Evolutionary conservation across 2,329 filamentous ascomycete species (phyloP), one percentile per base, ranked within the genome.

Genomic region (Parastagonospora avenae): DNA sequence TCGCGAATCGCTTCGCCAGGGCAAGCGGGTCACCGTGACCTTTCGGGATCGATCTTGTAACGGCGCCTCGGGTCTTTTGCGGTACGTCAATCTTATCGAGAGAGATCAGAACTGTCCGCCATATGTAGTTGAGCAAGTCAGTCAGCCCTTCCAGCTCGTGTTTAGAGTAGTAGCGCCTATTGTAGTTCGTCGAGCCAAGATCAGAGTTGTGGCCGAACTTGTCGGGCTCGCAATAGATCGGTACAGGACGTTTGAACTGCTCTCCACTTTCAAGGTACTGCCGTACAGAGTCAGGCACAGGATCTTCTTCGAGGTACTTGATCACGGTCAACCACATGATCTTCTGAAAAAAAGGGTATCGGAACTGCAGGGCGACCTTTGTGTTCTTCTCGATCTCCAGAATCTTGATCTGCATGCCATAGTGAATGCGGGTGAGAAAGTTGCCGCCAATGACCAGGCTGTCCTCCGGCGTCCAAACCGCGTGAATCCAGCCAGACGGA

Each of bases 381-480:
- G 85, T 88, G 48, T 81, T 81, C 67, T 87, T 88, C 67, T 89
- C 86, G 39, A 88, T 84, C 44, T 87, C 84, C 28, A 83, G 77
- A 8, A 89, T 78, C 57, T 82, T 83, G 63, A 89, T 83, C 66
- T 89, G 86, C 78, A 86, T 86, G 48, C 80, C 81, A 65, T 85
- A 87, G 51, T 87, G 85, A 68, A 87, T 77, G 48, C 82, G 76
- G 4, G 85, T 88, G 38, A 89, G 74, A 61, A 88, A 89, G 62
- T 89, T 89, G 44, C 86, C 86, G n/a, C 86, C 86, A 54, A 89
- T 87, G 27, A 89, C 86, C 42, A 89, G 73, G 61, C 85, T 88
- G 62, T 88, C 85, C 60, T 85, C 82, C 0, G 86, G 86, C 8
- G 86, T 89, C 84, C 86, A 88, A 7, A 89, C 86, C 19, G 86